Base-by-base conservation (phyloP, 805 yeast genomes). In the Jamesozyma rosinii region DNA sequence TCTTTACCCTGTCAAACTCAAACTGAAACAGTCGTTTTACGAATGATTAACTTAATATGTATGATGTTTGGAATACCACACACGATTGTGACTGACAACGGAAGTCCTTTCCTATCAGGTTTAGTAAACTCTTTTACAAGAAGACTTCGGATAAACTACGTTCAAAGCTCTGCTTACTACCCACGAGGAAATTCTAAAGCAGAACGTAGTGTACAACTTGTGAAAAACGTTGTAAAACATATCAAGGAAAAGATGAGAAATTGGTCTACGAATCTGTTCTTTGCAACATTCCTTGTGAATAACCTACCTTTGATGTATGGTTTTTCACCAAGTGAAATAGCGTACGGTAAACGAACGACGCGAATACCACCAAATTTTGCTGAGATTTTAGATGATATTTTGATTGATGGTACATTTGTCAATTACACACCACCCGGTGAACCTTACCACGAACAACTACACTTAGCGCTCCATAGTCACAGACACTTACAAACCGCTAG, bases 291-390 rank as follows among this genome's bases (percentile, higher is more conserved):
- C 11, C 13, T 30, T 6, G 33, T 30, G 15, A 30, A 30, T 6
- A 5, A 5, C 4, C 13, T 17, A 30, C 6, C 13, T 14, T 14
- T 30, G 33, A 30, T 30, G 4, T 30, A 30, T 30, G 33, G 33
- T 6, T 30, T 6, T 30, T 30, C 33, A n/a, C 31, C 40, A 10
- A 42, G 44, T 9, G 21, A 33, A 33, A n/a, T 18, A 17, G 35
- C 35, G 4, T 33, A 10, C n/a, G 21, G 19, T 4, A 33, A 10
- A 33, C 9, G 6, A 10, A 33, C 9, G 4, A n/a, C 15, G 19
- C n/a, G n/a, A n/a, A n/a, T n/a, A n/a, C n/a, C n/a, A n/a, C n/a
- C n/a, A n/a, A n/a, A n/a, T n/a, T n/a, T n/a, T n/a, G n/a, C n/a
- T n/a, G n/a, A n/a, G n/a, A n/a, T n/a, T n/a, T n/a, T n/a, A n/a